These are phyloP conservation scores for Colletotrichum nymphaeae DNA, from an alignment of 2,329 filamentous ascomycete species.

Conservation along the genomic window DNA sequence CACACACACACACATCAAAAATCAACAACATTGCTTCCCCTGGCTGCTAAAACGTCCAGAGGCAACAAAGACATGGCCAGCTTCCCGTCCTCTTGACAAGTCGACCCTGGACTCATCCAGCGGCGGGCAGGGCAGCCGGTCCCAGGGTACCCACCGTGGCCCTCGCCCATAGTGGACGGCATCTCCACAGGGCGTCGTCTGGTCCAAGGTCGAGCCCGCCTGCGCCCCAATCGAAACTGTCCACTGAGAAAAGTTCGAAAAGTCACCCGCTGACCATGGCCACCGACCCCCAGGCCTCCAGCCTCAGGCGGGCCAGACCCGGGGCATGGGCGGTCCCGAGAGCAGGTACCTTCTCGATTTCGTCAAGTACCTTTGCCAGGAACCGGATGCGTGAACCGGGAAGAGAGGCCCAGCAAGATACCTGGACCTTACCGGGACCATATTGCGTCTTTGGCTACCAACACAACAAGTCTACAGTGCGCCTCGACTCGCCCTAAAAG, in stretches of 20 bases:
- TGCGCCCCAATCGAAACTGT: slow-evolving; percentile 34
- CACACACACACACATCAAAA: not conserved
- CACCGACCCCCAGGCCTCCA: slow-evolving; percentile 20
- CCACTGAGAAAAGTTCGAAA: slow-evolving; percentile 36
- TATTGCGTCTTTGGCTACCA: not conserved
- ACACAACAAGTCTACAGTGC: slow-evolving; percentile 28
- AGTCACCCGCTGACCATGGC: slow-evolving; percentile 35
- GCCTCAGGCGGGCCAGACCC: slow-evolving; percentile 28
- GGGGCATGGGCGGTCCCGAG: slow-evolving; percentile 3
- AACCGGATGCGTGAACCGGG: slow-evolving; percentile 32
- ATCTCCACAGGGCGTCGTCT: slow-evolving; percentile 24
- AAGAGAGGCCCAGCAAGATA: slow-evolving; percentile 13
- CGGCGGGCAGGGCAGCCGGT: slow-evolving; percentile 3
- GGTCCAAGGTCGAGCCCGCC: slow-evolving; percentile 32
- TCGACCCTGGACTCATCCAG: not conserved
- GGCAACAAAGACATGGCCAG: not conserved
- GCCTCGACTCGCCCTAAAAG: not conserved
- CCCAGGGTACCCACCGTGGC: slow-evolving; percentile 13
- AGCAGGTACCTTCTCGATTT: slow-evolving; percentile 25
- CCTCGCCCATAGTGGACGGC: slow-evolving; percentile 16
- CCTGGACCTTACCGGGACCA: not conserved
- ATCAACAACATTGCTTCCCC: not conserved
- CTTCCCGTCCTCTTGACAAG: not conserved
- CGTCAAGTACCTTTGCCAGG: slow-evolving; percentile 27
- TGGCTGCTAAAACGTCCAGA: not conserved